Conservation (phyloP, 192 early-diverging fungal species). For the Allomyces javanicus region DNA sequence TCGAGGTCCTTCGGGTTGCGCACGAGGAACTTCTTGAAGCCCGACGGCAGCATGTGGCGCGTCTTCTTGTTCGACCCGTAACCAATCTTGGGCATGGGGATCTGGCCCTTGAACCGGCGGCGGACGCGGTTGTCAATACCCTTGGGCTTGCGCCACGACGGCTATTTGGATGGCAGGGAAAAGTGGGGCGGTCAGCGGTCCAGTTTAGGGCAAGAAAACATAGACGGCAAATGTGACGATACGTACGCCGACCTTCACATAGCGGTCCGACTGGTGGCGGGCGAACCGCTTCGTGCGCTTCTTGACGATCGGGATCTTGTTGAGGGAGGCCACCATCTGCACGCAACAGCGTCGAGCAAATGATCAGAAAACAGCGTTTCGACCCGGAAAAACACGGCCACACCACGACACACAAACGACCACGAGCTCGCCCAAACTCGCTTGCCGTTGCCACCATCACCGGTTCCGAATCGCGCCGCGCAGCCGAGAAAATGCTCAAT, state of each 20-base stretch:
- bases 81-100: slow-evolving; percentile 98
- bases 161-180: slow-evolving; percentile 23
- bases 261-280: slow-evolving; percentile 98
- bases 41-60: slow-evolving; percentile 89
- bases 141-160: slow-evolving; percentile 97
- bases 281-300: slow-evolving; percentile 93
- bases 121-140: slow-evolving; percentile 99
- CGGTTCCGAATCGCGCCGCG: too few species aligned
- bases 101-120: slow-evolving; percentile 91
- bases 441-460: too few species aligned
- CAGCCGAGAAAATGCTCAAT: too few species aligned
- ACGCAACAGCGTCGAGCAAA: neutral
- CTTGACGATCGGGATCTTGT: slow-evolving; percentile 94
- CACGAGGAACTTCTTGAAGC: slow-evolving; percentile 97
- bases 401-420: too few species aligned
- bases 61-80: slow-evolving; percentile 95
- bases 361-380: too few species aligned
- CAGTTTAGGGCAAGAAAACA: slow-evolving; percentile 3
- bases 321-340: slow-evolving; percentile 82
- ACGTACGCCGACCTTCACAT: slow-evolving; percentile 74
- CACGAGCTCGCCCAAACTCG: too few species aligned
- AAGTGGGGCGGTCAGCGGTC: neutral
- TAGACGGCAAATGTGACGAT: neutral
- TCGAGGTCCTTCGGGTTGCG: slow-evolving; percentile 83
- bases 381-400: too few species aligned